These are phyloP conservation scores for Jamesozyma gamospora DNA, from an alignment of 805 yeast genomes.

Conservation along the genomic window DNA sequence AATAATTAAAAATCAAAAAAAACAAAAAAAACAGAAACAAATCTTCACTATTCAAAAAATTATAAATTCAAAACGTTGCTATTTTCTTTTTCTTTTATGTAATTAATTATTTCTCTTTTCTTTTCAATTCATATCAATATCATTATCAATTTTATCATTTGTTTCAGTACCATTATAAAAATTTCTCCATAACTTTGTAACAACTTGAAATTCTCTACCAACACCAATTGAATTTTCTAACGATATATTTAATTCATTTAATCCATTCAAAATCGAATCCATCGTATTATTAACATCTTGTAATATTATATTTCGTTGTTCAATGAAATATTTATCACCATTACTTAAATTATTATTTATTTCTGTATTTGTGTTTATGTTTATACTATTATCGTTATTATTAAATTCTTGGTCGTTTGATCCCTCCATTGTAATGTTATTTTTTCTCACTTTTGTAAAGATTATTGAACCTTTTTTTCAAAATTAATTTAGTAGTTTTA, in stretches of 20 bases:
- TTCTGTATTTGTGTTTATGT: too few relatives aligned
- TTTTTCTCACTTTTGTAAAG: too few relatives aligned
- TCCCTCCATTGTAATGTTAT: too few relatives aligned
- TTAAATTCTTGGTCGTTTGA: too few relatives aligned
- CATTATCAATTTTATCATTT: constrained; percentile 5
- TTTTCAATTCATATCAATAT: constrained; percentile 2
- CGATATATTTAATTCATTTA: constrained; percentile 58
- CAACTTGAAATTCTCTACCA: constrained; percentile 66
- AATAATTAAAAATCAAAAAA: too few relatives aligned
- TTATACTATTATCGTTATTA: too few relatives aligned
- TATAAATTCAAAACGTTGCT: too few relatives aligned
- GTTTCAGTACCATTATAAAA: constrained; percentile 46
- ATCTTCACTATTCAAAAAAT: too few relatives aligned
- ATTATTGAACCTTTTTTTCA: too few relatives aligned
- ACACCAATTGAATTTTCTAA: constrained; percentile 59
- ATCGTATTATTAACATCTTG: constrained; percentile 34
- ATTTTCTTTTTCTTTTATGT: too few relatives aligned
- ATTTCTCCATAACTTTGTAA: constrained; percentile 58
- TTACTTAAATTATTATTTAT: constrained; percentile 1
- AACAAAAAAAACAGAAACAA: not conserved
- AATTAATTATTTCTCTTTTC: too few relatives aligned
- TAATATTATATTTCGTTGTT: constrained; percentile 22
- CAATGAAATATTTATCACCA: constrained; percentile 21
- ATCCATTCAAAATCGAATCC: constrained; percentile 54
- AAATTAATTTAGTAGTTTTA: too few relatives aligned